phyloP scores from a whole-genome alignment of 345 rosid species.

The Lagerstroemia speciosa region DNA sequence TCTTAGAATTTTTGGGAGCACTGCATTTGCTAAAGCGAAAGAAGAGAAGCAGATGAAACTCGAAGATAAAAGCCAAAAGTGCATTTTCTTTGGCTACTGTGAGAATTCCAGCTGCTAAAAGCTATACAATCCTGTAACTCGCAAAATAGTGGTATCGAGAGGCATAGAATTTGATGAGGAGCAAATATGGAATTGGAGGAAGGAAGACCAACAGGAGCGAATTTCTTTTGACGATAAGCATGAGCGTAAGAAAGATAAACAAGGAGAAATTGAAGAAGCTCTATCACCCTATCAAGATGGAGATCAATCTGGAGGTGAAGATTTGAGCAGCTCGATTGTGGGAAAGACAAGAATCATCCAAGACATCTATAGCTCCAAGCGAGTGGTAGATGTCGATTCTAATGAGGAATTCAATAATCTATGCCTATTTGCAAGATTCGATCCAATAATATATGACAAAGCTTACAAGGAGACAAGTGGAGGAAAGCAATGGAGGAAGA shows the following conservation, averaged over 20 bases:
- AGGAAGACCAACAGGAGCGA: no score
- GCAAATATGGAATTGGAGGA: not conserved
- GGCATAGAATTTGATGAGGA: not conserved
- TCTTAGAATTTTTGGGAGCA: constrained; percentile 5
- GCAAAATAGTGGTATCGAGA: no score
- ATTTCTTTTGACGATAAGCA: no score
- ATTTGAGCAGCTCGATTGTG: not conserved
- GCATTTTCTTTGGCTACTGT: not conserved
- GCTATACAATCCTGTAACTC: not conserved
- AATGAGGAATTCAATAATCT: not conserved
- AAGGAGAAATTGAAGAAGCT: not conserved
- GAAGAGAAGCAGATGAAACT: not conserved
- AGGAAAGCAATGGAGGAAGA: not conserved
- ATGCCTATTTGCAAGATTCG: no score
- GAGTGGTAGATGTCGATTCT: not conserved
- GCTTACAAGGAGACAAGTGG: not conserved
- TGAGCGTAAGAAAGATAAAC: no score
- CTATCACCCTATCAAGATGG: no score
- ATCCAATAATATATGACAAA: not conserved
- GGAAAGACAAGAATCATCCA: not conserved
- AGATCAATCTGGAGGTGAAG: no score
- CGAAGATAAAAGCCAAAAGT: not conserved
- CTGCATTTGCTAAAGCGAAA: constrained; percentile 5
- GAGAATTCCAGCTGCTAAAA: not conserved
- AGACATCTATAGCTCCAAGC: not conserved